Evolutionary conservation across 768 basidiomycete genomes (phyloP).

Genomic region (Suillus spraguei): DNA sequence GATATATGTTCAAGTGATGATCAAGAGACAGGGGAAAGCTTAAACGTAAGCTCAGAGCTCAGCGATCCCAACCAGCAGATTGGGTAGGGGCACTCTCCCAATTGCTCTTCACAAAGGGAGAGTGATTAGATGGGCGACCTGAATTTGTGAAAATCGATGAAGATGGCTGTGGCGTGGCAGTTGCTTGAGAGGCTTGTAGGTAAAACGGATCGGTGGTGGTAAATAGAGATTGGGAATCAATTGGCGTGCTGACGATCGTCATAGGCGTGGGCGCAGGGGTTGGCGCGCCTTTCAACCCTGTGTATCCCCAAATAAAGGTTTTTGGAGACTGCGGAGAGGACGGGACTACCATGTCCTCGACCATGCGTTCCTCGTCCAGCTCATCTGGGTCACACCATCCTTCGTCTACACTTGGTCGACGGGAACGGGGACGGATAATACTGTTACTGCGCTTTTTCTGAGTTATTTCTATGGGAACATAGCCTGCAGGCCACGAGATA

Average conservation of each 20-base stretch:
- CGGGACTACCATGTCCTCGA: slow-evolving; percentile 45
- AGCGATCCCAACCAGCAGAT: not conserved
- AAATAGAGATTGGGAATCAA: slow-evolving; percentile 38
- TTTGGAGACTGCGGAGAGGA: slow-evolving; percentile 33
- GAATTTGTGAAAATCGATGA: slow-evolving; percentile 40
- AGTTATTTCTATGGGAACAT: slow-evolving; percentile 25
- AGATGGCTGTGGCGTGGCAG: slow-evolving; percentile 32
- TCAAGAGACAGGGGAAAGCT: slow-evolving; percentile 1
- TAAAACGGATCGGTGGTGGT: slow-evolving; percentile 54
- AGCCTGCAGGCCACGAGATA: slow-evolving; percentile 31
- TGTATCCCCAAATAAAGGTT: slow-evolving; percentile 26
- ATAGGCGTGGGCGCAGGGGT: slow-evolving; percentile 22
- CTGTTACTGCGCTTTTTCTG: slow-evolving; percentile 34
- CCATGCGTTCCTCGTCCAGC: slow-evolving; percentile 47
- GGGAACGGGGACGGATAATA: slow-evolving; percentile 21
- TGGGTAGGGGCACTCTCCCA: slow-evolving; percentile 3
- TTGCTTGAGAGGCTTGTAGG: slow-evolving; percentile 41
- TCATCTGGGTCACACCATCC: slow-evolving; percentile 37
- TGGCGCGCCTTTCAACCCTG: slow-evolving; percentile 25
- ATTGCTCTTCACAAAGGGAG: slow-evolving; percentile 38
- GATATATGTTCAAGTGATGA: not conserved
- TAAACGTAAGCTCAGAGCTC: not conserved
- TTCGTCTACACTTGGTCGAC: slow-evolving; percentile 29
- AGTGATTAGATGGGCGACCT: slow-evolving; percentile 40
- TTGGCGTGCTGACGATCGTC: slow-evolving; percentile 20